phyloP scores from a whole-genome alignment of 1,284 basidiomycete species.

The Boletellus dicymbophilus region DNA sequence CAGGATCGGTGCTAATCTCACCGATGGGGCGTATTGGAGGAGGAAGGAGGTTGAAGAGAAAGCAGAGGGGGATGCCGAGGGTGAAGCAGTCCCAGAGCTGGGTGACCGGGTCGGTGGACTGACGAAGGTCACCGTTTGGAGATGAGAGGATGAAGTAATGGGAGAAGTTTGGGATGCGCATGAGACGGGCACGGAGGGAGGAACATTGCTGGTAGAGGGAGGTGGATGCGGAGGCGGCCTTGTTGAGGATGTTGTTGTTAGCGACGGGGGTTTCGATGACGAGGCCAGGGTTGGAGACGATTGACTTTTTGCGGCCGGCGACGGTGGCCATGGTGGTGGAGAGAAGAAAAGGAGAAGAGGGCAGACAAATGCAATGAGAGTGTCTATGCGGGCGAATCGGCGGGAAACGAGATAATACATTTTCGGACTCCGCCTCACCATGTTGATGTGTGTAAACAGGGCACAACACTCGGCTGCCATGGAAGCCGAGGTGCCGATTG shows the following conservation, averaged over 20 bases:
- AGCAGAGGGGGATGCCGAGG: constrained; percentile 91
- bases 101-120: constrained; percentile 85
- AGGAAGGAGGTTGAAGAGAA: constrained; percentile 91
- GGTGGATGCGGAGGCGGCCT: constrained; percentile 76
- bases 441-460: constrained; percentile 33
- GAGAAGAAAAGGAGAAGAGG: background rate
- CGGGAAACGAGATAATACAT: constrained; percentile 33
- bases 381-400: constrained; percentile 5
- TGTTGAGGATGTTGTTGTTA: constrained; percentile 84
- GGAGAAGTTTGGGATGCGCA: constrained; percentile 72
- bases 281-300: constrained; percentile 64
- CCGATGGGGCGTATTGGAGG: constrained; percentile 63
- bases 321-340: constrained; percentile 57
- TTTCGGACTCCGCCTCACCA: constrained; percentile 30
- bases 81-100: constrained; percentile 95
- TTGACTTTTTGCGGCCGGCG: constrained; percentile 81
- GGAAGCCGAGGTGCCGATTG: constrained; percentile 16
- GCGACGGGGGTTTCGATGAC: constrained; percentile 74
- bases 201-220: constrained; percentile 90
- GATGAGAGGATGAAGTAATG: constrained; percentile 67
- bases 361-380: background rate
- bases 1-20: constrained; percentile 65
- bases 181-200: constrained; percentile 68
- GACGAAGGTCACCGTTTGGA: constrained; percentile 56
- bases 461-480: constrained; percentile 20